Evolutionary conservation across 1,139 yeast species (phyloP), one percentile per base, ranked within the genome.

Genomic region (Suhomyces bribrorum): DNA sequence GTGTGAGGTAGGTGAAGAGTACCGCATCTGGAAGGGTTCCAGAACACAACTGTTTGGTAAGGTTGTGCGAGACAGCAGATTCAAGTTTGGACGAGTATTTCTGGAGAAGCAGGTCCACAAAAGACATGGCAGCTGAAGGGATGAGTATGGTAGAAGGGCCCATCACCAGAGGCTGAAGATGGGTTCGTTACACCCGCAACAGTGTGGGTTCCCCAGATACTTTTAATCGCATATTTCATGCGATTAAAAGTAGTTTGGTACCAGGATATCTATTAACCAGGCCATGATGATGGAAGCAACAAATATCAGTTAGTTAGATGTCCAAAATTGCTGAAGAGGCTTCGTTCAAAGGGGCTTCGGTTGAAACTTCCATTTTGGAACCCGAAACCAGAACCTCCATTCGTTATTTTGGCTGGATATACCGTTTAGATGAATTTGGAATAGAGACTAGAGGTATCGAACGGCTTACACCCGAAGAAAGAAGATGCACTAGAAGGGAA

Each of bases 31-130:
- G 54, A 16, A 77, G 56, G 1, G 69, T 62, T 1, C 82, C 83
- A 7, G 45, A 48, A 46, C 80, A 75, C 30, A 74, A 51, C 45
- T 77, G 77, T 28, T 59, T 60, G 14, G 81, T 72, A 22, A 77
- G 60, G 1, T 59, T 59, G 41, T 75, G 81, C 14, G 63, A 53
- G 9, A 67, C 65, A 3, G 80, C 63, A 29, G 49, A 47, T 6
- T 46, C 36, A 46, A 60, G 59, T 5, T 52, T 36, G 3, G 48
- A 53, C 0, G 45, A 25, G 42, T 67, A 52, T 37, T 64, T 64
- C 0, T 44, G 38, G 11, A 58, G 33, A 4, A 47, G 41, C 14
- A 34, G 34, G 13, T 37, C 30, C 1, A 44, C 41, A 13, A 39
- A 40, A n/a, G 43, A 33, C 45, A 41, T 41, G 23, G 11, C 11